Base-by-base conservation (phyloP, 2,329 filamentous ascomycete genomes). In the Chaetomium olivaceum region DNA sequence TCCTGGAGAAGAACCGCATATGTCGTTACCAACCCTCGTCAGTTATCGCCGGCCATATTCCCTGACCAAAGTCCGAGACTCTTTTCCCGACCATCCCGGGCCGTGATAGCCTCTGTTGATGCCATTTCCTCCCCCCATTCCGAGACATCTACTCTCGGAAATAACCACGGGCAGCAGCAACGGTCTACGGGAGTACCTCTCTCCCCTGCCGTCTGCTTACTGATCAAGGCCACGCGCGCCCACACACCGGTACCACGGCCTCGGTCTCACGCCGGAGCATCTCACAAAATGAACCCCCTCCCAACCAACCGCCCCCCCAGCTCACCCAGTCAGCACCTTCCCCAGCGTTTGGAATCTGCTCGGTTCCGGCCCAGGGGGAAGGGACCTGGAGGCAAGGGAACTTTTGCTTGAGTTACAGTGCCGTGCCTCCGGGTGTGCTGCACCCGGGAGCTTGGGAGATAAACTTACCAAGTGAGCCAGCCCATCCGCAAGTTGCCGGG, bases 141-240 rank as follows among this genome's bases (percentile, higher is more conserved):
- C 11, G 48, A 29, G 31, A 39, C 58, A 39, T n/a, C 5, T 31
- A 6, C 5, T 27, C 31, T 33, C 58, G 21, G 33, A 61, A 61
- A 61, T 43, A 52, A 39, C 58, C 11, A 36, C 33, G 2, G 9
- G 33, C 33, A 36, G 33, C 33, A 21, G 21, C 14, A n/a, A 29
- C 16, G 11, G 50, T 25, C 12, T 46, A 31, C 27, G 27, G 27
- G 27, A 29, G 27, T 36, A 36, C 11, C 33, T 36, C 9, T n/a
- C 31, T 31, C 33, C 39, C 58, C 59, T 62, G 51, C 59, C 46
- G 11, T 3, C 39, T 43, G 59, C 52, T 62, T 57, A 62, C 61
- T 62, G 43, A 62, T 27, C 52, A 11, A 11, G 33, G n/a, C 54
- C n/a, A 16, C 16, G 23, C 55, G 6, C 50, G 25, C 50, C 14